Evolutionary conservation across 2,329 filamentous ascomycete species (phyloP), one percentile per base, ranked within the genome.

Genomic region (Xylariomycetidae sp.): DNA sequence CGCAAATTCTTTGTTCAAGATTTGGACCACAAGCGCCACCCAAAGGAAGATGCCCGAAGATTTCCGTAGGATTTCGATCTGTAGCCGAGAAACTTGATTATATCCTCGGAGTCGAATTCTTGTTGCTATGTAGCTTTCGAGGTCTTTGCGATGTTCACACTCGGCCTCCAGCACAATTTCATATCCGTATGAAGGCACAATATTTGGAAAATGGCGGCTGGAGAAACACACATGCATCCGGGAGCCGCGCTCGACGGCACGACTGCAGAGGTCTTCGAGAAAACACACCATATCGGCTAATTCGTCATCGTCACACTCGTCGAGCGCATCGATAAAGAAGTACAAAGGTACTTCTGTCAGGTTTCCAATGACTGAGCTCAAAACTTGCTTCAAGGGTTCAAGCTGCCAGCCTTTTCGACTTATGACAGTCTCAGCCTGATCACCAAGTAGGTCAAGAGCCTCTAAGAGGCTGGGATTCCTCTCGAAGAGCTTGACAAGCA

Each of bases 11-110:
- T 37, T 36, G 22, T 50, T 50, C 1, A 50, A 38, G 17, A 49
- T 37, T n/a, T 36, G 30, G 6, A 44, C 38, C 9, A 46, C 41
- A 16, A 50, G 29, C 13, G 44, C 38, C 15, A 64, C 63, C 64
- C 61, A 68, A 23, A 68, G 56, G 28, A 67, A 67, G 2, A 63
- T 65, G 9, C 48, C 56, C 12, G 57, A 40, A 7, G 62, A 57
- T 18, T 66, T 61, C 1, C 22, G 6, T 12, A 9, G 19, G 6
- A 42, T 17, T n/a, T 37, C 30, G 2, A 8, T 1, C 15, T 27
- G n/a, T n/a, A 41, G 20, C 28, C 12, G 9, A 7, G 3, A 4
- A 8, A 27, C 15, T 5, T 12, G 32, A 16, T 23, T 23, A 23
- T 23, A 8, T 23, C 8, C 8, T n/a, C 20, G 8, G 20, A 23